These are phyloP conservation scores for Diddensiella santjacobensis DNA, from an alignment of 805 yeast species.

Conservation along the genomic window DNA sequence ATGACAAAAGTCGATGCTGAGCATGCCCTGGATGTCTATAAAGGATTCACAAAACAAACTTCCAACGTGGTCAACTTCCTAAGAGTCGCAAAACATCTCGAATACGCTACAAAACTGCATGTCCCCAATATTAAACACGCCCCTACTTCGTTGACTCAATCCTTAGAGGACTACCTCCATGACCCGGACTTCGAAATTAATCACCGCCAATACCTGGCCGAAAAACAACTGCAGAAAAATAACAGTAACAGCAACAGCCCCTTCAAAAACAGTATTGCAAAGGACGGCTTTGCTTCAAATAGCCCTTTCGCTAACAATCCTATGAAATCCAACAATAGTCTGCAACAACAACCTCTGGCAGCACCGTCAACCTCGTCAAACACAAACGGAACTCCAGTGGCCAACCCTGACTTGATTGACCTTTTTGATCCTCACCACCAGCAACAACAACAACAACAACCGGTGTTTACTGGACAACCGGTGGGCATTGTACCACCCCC, in stretches of 20 bases:
- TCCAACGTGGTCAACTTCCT: constrained; percentile 82
- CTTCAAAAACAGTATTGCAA: neutral
- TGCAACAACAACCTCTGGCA: neutral
- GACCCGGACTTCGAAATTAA: constrained; percentile 83
- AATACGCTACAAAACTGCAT: constrained; percentile 78
- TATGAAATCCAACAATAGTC: neutral
- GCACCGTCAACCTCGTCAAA: neutral
- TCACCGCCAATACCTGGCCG: constrained; percentile 71
- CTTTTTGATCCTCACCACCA: constrained; percentile 47
- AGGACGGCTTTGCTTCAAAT: neutral
- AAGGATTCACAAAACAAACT: constrained; percentile 79
- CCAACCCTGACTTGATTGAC: constrained; percentile 58
- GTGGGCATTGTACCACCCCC: constrained; percentile 8
- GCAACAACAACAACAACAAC: constrained; percentile 13
- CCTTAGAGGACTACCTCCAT: constrained; percentile 81
- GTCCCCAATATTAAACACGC: constrained; percentile 97
- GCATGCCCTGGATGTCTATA: constrained; percentile 78
- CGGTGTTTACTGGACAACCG: neutral
- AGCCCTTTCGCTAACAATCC: neutral
- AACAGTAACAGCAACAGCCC: constrained; percentile 6
- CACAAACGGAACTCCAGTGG: neutral
- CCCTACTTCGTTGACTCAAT: constrained; percentile 84
- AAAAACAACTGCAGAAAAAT: constrained; percentile 41
- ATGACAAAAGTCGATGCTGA: constrained; percentile 83
- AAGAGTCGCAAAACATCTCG: constrained; percentile 84